These are phyloP conservation scores for Pisolithus marmoratus DNA, from an alignment of 768 basidiomycete genomes.

Conservation along the genomic window DNA sequence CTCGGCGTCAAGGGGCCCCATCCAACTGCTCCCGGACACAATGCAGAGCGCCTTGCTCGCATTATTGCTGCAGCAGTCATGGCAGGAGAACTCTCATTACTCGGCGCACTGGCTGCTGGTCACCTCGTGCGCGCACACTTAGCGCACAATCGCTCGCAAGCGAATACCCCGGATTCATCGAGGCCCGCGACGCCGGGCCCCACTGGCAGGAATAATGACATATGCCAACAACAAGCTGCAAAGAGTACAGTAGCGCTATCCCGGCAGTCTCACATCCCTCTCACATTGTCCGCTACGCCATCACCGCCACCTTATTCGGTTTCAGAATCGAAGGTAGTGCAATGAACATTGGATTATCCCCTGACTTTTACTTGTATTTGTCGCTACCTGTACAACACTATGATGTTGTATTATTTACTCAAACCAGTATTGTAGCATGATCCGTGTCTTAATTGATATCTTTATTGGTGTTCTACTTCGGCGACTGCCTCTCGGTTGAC, in stretches of 20 bases:
- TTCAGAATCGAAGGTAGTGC: no score
- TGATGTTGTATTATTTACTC: no score
- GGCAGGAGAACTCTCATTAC: slow-evolving; percentile 92
- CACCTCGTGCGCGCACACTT: slow-evolving; percentile 93
- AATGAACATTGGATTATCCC: no score
- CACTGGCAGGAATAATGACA: slow-evolving; percentile 10
- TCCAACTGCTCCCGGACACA: slow-evolving; percentile 77
- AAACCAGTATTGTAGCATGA: no score
- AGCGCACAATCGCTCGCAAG: slow-evolving; percentile 82
- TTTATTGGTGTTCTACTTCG: no score
- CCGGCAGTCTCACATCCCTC: slow-evolving; percentile 16
- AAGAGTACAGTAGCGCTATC: slow-evolving; percentile 3
- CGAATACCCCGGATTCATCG: slow-evolving; percentile 68
- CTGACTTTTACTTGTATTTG: no score
- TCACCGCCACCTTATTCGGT: slow-evolving; percentile 40
- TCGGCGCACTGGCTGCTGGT: slow-evolving; percentile 91
- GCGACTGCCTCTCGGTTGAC: no score
- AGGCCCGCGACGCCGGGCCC: slow-evolving; percentile 56
- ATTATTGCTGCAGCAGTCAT: slow-evolving; percentile 91
- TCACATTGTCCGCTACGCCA: slow-evolving; percentile 30
- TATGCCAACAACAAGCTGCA: slow-evolving; percentile 19
- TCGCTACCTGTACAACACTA: no score
- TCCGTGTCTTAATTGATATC: no score
- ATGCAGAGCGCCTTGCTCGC: slow-evolving; percentile 84
- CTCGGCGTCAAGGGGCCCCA: slow-evolving; percentile 91